Evolutionary conservation across 2,329 filamentous ascomycete genomes (phyloP), one percentile per base, ranked within the genome.

Genomic region (Ophiostoma pallidulum): DNA sequence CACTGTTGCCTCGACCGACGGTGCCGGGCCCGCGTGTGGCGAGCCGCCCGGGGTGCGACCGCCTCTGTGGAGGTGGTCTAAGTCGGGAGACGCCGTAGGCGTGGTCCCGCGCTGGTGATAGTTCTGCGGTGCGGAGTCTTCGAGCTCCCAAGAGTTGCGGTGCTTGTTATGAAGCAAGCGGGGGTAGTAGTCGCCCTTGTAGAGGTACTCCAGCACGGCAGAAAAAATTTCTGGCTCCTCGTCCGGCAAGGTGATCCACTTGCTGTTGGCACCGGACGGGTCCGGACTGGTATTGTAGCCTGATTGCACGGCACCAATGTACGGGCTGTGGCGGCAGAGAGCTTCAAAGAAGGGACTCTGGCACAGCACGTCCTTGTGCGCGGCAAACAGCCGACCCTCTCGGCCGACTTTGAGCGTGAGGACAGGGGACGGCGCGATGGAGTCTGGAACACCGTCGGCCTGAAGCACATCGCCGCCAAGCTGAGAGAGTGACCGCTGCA

Each of bases 111-210:
- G 38, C 24, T 41, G 39, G 8, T 47, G 41, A 9, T 66, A 69
- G 66, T 74, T 72, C 65, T 77, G 72, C 57, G 60, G 64, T 57
- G 59, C 58, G 70, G 71, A 62, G 65, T 86, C 84, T 77, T 95
- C 88, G 70, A 95, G 86, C 65, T 87, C 81, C 86, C 86, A 95
- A 71, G 83, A 84, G 73, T 86, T 83, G 63, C 80, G 84, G 66
- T 82, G 82, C 75, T 86, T 88, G 77, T 86, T 86, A 67, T 88
- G 86, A 58, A 94, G 63, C 70, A 96, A 75, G 66, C 88, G 86
- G 48, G 90, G 90, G 67, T 86, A 92, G 71, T 94, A 95, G 75
- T 94, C 89, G 57, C 86, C 88, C 74, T 94, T 94, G 82, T 96
- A 96, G 57, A 96, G 80, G 66, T 90, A 96, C 73, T 96, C 90